Evolutionary conservation across 2,329 filamentous ascomycete genomes (phyloP).

Genomic region (Nigrospora sphaerica): DNA sequence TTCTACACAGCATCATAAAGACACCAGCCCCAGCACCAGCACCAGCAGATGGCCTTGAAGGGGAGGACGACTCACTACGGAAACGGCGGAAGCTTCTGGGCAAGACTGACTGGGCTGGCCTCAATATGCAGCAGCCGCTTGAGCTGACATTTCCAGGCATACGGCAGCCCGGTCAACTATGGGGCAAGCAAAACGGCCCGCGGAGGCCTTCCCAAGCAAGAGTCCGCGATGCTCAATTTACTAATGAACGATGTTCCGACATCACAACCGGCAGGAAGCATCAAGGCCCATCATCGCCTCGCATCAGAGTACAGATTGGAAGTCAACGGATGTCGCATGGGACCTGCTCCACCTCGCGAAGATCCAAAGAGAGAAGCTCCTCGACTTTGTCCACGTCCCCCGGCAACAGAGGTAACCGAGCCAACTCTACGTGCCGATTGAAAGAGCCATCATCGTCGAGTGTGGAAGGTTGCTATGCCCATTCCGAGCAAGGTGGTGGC

Average conservation of each 20-base stretch:
- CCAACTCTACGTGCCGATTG: no score
- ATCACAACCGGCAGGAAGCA: background rate
- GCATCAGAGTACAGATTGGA: conserved; percentile 25
- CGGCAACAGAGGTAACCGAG: no score
- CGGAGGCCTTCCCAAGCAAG: conserved; percentile 4
- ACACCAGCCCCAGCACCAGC: background rate
- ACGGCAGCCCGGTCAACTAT: conserved; percentile 12
- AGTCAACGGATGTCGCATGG: conserved; percentile 19
- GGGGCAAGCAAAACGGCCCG: conserved; percentile 9
- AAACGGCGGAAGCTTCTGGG: conserved; percentile 22
- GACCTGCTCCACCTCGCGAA: background rate
- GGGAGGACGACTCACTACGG: conserved; percentile 4
- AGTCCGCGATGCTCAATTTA: conserved; percentile 1
- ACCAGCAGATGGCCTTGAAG: no score
- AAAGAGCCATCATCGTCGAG: no score
- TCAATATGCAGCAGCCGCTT: conserved; percentile 23
- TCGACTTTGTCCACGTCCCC: no score
- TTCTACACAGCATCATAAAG: background rate
- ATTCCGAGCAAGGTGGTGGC: no score
- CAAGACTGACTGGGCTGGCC: conserved; percentile 26
- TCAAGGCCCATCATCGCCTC: background rate
- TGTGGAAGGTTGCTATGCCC: no score
- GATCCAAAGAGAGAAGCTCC: background rate
- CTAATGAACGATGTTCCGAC: background rate
- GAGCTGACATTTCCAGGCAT: conserved; percentile 18